Conservation (phyloP, 2,329 filamentous ascomycete species). For the Ophiocordyceps unilateralis region DNA sequence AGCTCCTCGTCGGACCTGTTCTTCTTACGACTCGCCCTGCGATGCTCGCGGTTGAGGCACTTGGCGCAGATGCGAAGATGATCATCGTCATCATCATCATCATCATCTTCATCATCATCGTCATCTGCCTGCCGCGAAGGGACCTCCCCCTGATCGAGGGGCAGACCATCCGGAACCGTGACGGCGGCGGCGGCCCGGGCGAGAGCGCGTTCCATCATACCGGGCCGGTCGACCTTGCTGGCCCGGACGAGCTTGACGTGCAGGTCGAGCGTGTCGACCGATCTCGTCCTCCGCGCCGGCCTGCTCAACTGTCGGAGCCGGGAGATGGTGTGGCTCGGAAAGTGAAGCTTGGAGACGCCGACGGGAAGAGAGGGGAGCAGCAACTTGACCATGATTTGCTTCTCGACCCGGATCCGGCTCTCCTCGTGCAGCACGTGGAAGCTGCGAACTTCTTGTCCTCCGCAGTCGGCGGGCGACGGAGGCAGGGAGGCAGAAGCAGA, state of each 20-base stretch:
- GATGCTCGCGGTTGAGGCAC: conserved; percentile 42
- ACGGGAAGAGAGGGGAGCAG: conserved; percentile 58
- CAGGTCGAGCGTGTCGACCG: conserved; percentile 61
- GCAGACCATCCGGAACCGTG: too few relatives aligned
- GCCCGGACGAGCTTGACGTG: conserved; percentile 76
- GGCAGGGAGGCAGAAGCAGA: too few relatives aligned
- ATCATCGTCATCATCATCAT: too few relatives aligned
- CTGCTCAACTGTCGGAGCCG: conserved; percentile 84
- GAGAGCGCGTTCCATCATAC: conserved; percentile 51
- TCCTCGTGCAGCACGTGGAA: background rate
- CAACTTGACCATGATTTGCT: conserved; percentile 80
- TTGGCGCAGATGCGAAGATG: too few relatives aligned
- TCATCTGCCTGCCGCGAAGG: too few relatives aligned
- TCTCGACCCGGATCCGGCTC: conserved; percentile 79
- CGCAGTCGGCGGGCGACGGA: too few relatives aligned
- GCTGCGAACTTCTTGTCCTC: too few relatives aligned
- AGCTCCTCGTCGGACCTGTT: conserved; percentile 87
- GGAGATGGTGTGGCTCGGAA: conserved; percentile 81
- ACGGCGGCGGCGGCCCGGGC: conserved; percentile 24
- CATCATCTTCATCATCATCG: too few relatives aligned
- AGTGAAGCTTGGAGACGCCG: conserved; percentile 63
- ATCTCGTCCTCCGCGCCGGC: too few relatives aligned
- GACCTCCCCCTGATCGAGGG: too few relatives aligned
- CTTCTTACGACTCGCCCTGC: conserved; percentile 66
- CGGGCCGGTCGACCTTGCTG: conserved; percentile 67